Conservation (phyloP, 192 early-diverging fungal genomes). For the Dissophora globulifera region DNA sequence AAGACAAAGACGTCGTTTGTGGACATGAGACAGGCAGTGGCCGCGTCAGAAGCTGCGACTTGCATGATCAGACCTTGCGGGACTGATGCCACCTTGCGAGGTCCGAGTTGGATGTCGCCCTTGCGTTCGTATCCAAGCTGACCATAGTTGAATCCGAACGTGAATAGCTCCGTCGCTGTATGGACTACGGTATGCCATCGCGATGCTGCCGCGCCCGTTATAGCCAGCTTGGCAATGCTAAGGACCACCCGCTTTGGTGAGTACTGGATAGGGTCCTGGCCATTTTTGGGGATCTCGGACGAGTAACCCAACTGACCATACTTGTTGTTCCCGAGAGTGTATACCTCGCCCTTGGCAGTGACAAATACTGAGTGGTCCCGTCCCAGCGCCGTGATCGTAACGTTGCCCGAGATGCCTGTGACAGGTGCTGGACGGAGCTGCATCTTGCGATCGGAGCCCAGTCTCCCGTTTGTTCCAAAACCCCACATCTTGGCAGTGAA, state of each 20-base stretch:
- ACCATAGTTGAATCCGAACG: slow-evolving; percentile 77
- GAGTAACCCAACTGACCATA: slow-evolving; percentile 70
- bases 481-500: slow-evolving; percentile 66
- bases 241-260: slow-evolving; percentile 65
- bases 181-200: slow-evolving; percentile 74
- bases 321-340: slow-evolving; percentile 74
- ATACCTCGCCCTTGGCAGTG: slow-evolving; percentile 64
- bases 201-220: slow-evolving; percentile 72
- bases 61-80: slow-evolving; percentile 62
- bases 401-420: slow-evolving; percentile 54
- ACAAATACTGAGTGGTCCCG: slow-evolving; percentile 78
- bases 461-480: slow-evolving; percentile 74
- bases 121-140: slow-evolving; percentile 69
- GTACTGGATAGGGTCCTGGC: slow-evolving; percentile 54
- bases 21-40: slow-evolving; percentile 70
- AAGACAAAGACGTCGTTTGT: slow-evolving; percentile 70
- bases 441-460: slow-evolving; percentile 75
- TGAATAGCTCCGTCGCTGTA: slow-evolving; percentile 67
- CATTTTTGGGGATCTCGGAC: slow-evolving; percentile 38
- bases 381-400: slow-evolving; percentile 63
- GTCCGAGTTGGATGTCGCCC: slow-evolving; percentile 61
- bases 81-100: slow-evolving; percentile 71
- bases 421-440: slow-evolving; percentile 62
- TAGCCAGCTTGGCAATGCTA: slow-evolving; percentile 59
- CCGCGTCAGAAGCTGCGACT: slow-evolving; percentile 71